Evolutionary conservation across 2,329 filamentous ascomycete genomes (phyloP).

Genomic region (Exophiala calicioides): DNA sequence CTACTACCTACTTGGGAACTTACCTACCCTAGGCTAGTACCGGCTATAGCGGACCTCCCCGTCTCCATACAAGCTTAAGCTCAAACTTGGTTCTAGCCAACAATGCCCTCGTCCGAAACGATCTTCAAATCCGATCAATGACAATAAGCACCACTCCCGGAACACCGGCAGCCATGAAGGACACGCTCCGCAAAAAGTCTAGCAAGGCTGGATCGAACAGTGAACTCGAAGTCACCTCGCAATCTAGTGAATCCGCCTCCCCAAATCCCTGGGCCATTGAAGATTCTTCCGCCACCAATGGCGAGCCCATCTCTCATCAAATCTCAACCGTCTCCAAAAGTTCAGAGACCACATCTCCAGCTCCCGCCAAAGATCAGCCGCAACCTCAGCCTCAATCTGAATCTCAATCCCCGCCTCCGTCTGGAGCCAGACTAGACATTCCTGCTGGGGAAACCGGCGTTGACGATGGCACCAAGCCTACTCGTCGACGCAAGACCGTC

Average conservation of each 20-base stretch:
- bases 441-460: conserved; percentile 11
- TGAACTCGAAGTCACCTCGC: conserved; percentile 20
- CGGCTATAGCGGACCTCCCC: too few species aligned
- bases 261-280: conserved; percentile 27
- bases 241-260: conserved; percentile 23
- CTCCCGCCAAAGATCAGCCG: conserved; percentile 7
- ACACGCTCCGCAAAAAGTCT: conserved; percentile 24
- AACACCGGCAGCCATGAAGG: conserved; percentile 19
- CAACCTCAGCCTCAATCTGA: conserved; percentile 10
- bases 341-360: conserved; percentile 17
- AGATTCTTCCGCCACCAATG: conserved; percentile 16
- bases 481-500: conserved; percentile 25
- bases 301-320: conserved; percentile 22
- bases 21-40: too few species aligned
- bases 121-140: not conserved
- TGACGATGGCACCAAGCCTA: conserved; percentile 20
- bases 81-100: too few species aligned
- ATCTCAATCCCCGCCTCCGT: conserved; percentile 13
- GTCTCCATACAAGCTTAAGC: too few species aligned
- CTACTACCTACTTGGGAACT: too few species aligned
- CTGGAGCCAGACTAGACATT: conserved; percentile 11
- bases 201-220: conserved; percentile 12
- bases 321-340: conserved; percentile 20
- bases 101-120: not conserved
- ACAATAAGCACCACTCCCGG: not conserved